Evolutionary conservation across 2,329 filamentous ascomycete genomes (phyloP).

Genomic region (Podosphaera leucotricha): DNA sequence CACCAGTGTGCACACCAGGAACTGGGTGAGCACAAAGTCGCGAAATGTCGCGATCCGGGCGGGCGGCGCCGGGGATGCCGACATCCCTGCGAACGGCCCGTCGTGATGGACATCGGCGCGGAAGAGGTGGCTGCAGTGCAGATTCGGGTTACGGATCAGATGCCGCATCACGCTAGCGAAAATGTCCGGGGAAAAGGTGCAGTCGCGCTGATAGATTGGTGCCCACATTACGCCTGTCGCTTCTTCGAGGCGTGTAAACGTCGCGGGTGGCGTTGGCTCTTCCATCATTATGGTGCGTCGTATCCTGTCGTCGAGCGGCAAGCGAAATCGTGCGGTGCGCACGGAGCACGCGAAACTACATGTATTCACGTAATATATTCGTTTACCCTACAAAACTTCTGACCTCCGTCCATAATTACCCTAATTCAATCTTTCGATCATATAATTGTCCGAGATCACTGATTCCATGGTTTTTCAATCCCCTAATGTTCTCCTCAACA

Average conservation of each 20-base stretch:
- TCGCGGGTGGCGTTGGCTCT: too few relatives aligned
- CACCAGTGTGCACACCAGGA: constrained; percentile 53
- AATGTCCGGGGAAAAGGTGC: constrained; percentile 36
- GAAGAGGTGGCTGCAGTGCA: constrained; percentile 56
- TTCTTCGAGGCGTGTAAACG: constrained; percentile 18
- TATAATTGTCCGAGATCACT: too few relatives aligned
- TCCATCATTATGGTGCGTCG: too few relatives aligned
- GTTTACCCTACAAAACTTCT: too few relatives aligned
- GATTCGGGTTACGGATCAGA: constrained; percentile 54
- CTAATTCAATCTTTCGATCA: too few relatives aligned
- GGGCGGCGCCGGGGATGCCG: constrained; percentile 13
- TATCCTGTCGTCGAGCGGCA: too few relatives aligned
- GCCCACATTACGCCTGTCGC: constrained; percentile 22
- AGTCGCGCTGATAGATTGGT: constrained; percentile 30
- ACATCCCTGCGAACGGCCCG: constrained; percentile 15
- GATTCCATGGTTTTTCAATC: too few relatives aligned
- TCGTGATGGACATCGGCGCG: constrained; percentile 51
- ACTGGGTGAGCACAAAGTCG: constrained; percentile 28
- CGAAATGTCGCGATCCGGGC: constrained; percentile 23
- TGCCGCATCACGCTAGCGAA: constrained; percentile 50
- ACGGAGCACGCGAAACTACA: too few relatives aligned
- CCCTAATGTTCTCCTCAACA: too few relatives aligned
- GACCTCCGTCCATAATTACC: too few relatives aligned
- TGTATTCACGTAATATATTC: too few relatives aligned
- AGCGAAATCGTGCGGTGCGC: too few relatives aligned